Conservation (phyloP, 2,329 filamentous ascomycete genomes). For the Fusarium keratoplasticum region DNA sequence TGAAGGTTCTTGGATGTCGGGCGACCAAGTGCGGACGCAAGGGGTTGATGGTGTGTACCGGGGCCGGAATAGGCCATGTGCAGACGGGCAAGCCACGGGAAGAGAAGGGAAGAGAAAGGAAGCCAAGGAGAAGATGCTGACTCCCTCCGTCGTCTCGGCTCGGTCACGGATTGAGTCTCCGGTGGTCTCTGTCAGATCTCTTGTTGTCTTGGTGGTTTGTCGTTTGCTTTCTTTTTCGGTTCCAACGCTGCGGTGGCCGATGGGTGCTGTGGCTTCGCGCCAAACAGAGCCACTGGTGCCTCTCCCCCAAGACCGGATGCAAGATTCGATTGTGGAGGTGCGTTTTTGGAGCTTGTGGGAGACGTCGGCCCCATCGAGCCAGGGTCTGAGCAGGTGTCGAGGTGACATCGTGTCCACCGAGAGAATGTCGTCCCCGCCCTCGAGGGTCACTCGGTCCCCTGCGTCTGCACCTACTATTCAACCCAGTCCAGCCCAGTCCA, state of each 20-base stretch:
- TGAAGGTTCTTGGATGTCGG: constrained; percentile 20
- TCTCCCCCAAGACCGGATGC: constrained; percentile 25
- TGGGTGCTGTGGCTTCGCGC: constrained; percentile 19
- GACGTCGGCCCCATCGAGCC: constrained; percentile 37
- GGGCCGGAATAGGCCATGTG: constrained; percentile 10
- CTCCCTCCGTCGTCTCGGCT: neutral
- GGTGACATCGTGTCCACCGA: constrained; percentile 40
- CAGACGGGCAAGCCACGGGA: constrained; percentile 10
- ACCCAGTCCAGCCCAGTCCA: neutral
- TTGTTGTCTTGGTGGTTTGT: neutral
- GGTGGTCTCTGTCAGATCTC: neutral
- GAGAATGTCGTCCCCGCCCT: constrained; percentile 33
- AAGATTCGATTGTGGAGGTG: constrained; percentile 37
- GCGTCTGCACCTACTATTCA: constrained; percentile 1
- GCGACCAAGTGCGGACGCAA: constrained; percentile 30
- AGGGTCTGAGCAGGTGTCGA: constrained; percentile 39
- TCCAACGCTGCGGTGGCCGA: constrained; percentile 17
- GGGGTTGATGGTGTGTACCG: constrained; percentile 19
- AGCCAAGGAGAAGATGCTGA: neutral
- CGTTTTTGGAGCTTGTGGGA: constrained; percentile 41
- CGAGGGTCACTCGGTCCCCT: constrained; percentile 35
- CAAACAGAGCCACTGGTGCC: constrained; percentile 16
- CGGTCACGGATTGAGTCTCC: constrained; percentile 11
- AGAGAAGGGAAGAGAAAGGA: neutral
- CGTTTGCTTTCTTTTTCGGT: constrained; percentile 4